Conservation (phyloP, 2,329 filamentous ascomycete genomes). For the Pestalotiopsis sp. region DNA sequence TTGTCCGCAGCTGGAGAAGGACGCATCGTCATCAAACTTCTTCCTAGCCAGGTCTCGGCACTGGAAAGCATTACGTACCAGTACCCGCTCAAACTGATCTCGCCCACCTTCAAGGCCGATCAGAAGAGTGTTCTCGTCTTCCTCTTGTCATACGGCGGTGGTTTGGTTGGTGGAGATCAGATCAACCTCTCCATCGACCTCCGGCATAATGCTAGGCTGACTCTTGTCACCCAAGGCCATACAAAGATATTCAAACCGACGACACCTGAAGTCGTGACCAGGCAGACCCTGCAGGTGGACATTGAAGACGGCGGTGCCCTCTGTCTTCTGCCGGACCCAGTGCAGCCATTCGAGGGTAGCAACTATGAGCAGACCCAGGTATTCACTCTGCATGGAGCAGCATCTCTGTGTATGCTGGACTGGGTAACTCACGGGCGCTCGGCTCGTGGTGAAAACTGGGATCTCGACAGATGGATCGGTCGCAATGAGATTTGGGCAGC, state of each 20-base stretch:
- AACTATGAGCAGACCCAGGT: conserved; percentile 83
- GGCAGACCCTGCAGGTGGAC: conserved; percentile 56
- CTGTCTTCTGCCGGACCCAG: conserved; percentile 83
- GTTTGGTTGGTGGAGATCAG: conserved; percentile 84
- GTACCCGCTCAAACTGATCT: conserved; percentile 93
- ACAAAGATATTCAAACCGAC: conserved; percentile 94
- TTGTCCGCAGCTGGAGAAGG: conserved; percentile 78
- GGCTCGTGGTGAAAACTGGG: conserved; percentile 89
- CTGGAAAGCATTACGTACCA: conserved; percentile 81
- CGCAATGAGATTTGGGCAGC: conserved; percentile 82
- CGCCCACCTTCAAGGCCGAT: conserved; percentile 68
- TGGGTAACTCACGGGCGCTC: conserved; percentile 91
- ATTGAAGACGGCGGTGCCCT: conserved; percentile 56
- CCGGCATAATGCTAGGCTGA: conserved; percentile 66
- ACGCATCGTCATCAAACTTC: conserved; percentile 70
- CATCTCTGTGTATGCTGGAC: conserved; percentile 80
- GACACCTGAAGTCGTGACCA: conserved; percentile 55
- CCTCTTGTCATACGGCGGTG: conserved; percentile 91
- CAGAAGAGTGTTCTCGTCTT: conserved; percentile 79
- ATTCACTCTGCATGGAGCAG: conserved; percentile 63
- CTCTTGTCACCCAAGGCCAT: conserved; percentile 73
- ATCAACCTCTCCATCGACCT: conserved; percentile 75
- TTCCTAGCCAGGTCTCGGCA: conserved; percentile 72
- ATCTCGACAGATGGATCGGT: conserved; percentile 76
- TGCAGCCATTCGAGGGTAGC: conserved; percentile 86